Conservation (phyloP, 2,329 filamentous ascomycete genomes). For the Ceratocystis ficicola region DNA sequence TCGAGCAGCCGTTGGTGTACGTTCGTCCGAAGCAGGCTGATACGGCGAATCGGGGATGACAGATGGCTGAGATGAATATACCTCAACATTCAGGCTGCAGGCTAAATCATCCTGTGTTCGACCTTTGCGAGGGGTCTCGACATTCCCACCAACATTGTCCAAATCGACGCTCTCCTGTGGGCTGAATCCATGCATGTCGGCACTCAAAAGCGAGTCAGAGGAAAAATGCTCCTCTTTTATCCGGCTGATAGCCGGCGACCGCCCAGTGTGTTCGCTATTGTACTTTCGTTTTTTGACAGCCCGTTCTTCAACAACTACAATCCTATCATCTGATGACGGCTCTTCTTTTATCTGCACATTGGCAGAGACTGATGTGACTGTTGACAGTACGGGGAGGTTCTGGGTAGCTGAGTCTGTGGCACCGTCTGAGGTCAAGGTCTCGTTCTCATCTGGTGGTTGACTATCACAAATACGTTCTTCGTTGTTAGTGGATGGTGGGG, state of each 20-base stretch:
- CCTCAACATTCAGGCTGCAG: constrained; percentile 18
- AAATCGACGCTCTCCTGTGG: constrained; percentile 16
- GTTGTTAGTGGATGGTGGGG: neutral
- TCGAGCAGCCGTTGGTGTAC: neutral
- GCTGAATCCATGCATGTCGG: constrained; percentile 10
- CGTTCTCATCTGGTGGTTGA: constrained; percentile 16
- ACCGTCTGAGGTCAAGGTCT: constrained; percentile 1
- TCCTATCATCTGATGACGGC: constrained; percentile 26
- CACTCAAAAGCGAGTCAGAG: neutral
- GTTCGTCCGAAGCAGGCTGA: neutral
- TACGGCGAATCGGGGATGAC: constrained; percentile 20
- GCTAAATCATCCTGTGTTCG: constrained; percentile 4
- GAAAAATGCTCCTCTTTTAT: constrained; percentile 18
- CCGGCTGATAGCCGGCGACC: constrained; percentile 5
- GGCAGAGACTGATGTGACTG: neutral
- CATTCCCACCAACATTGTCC: constrained; percentile 3
- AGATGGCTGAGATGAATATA: constrained; percentile 14
- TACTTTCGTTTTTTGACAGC: constrained; percentile 15
- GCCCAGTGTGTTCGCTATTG: neutral
- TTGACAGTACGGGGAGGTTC: constrained; percentile 7
- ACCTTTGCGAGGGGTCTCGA: constrained; percentile 12
- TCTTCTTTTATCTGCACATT: constrained; percentile 36
- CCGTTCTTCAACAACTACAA: constrained; percentile 13
- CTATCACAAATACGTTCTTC: constrained; percentile 20
- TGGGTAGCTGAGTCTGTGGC: neutral